phyloP scores from a whole-genome alignment of 106 monocot genomes.

The Apostasia shenzhenica region DNA sequence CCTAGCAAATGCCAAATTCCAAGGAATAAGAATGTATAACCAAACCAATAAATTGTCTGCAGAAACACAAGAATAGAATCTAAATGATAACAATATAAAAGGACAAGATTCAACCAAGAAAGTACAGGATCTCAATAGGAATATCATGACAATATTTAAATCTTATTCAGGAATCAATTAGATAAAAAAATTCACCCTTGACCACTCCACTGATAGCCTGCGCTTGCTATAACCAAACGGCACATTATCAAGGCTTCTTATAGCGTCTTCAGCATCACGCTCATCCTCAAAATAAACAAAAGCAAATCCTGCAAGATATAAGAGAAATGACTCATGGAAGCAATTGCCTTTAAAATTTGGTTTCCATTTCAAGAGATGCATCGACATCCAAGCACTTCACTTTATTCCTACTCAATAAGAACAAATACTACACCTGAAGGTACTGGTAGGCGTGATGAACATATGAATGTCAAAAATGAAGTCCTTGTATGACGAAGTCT shows the following conservation, averaged over 20 bases:
- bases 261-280: constrained; percentile 81
- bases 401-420: constrained; percentile 21
- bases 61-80: not conserved
- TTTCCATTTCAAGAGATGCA: constrained; percentile 1
- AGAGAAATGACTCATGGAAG: not conserved
- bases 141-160: too few species aligned
- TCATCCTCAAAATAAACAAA: constrained; percentile 89
- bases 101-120: not conserved
- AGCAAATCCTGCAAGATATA: constrained; percentile 59
- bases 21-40: not conserved
- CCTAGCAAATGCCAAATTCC: constrained; percentile 21
- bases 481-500: constrained; percentile 37
- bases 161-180: too few species aligned
- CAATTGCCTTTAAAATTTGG: not conserved
- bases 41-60: not conserved
- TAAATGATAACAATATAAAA: not conserved
- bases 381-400: constrained; percentile 18
- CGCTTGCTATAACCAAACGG: constrained; percentile 65
- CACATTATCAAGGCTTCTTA: constrained; percentile 40
- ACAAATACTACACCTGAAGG: constrained; percentile 65
- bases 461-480: constrained; percentile 40
- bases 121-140: not conserved
- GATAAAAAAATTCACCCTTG: constrained; percentile 42
- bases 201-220: constrained; percentile 79
- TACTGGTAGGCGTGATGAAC: constrained; percentile 38